Evolutionary conservation across 805 yeast species (phyloP).

Genomic region (Starmerella sp.): DNA sequence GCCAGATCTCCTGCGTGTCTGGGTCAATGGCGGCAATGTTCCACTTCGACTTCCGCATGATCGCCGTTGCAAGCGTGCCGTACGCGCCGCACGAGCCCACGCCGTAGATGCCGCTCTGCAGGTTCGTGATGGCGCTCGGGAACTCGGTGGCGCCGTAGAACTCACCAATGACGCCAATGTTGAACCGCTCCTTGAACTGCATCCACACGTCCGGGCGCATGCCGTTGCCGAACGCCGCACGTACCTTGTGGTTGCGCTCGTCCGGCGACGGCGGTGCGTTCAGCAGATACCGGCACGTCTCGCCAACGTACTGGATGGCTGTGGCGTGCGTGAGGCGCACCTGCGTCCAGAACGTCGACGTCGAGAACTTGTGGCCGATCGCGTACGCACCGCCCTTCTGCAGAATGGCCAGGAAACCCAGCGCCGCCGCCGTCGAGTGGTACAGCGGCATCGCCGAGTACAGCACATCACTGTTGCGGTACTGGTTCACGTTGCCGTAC

Average conservation of each 20-base stretch:
- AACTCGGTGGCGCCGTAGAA: slow-evolving; percentile 91
- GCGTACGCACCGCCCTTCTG: slow-evolving; percentile 65
- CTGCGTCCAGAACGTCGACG: slow-evolving; percentile 82
- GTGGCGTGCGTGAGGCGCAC: slow-evolving; percentile 60
- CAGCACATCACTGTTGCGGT: slow-evolving; percentile 44
- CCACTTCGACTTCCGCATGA: slow-evolving; percentile 41
- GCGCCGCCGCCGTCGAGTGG: slow-evolving; percentile 84
- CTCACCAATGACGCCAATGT: slow-evolving; percentile 68
- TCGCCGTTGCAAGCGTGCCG: slow-evolving; percentile 37
- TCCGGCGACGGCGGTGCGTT: slow-evolving; percentile 51
- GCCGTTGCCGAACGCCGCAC: slow-evolving; percentile 83
- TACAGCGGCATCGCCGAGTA: slow-evolving; percentile 93
- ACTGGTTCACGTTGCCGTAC: slow-evolving; percentile 58
- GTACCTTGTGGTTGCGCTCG: slow-evolving; percentile 49
- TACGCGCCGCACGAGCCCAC: slow-evolving; percentile 81
- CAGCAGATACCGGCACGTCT: slow-evolving; percentile 75
- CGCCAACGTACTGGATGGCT: slow-evolving; percentile 88
- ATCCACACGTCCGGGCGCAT: slow-evolving; percentile 81
- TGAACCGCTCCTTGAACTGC: slow-evolving; percentile 65
- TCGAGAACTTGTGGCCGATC: slow-evolving; percentile 69
- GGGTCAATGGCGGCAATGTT: slow-evolving; percentile 65
- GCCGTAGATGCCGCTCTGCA: slow-evolving; percentile 68
- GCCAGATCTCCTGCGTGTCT: slow-evolving; percentile 58
- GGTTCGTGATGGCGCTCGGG: slow-evolving; percentile 75
- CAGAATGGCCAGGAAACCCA: slow-evolving; percentile 66